Percentiles rank a stretch among this genome's conserved stretches.
Evolutionary conservation across 768 basidiomycete genomes (phyloP).

Genomic region (Suillus paluster): DNA sequence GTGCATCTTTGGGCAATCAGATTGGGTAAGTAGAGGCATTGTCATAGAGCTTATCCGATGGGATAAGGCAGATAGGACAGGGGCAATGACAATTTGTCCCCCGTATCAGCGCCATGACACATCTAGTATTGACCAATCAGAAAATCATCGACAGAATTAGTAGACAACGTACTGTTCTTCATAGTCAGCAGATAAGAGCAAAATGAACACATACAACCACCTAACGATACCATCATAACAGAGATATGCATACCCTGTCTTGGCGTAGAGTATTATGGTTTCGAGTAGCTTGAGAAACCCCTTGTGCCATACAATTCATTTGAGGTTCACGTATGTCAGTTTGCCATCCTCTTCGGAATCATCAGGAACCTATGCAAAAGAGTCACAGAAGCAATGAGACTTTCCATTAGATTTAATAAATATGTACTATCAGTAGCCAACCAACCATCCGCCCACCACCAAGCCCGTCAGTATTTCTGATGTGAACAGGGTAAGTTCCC

Average conservation of each 20-base stretch:
- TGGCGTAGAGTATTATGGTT: slow-evolving; percentile 20
- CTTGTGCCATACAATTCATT: slow-evolving; percentile 41
- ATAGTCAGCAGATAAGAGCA: slow-evolving; percentile 46
- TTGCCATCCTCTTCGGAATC: slow-evolving; percentile 36
- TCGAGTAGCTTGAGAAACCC: slow-evolving; percentile 34
- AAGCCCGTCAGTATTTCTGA: slow-evolving; percentile 37
- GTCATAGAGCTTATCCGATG: slow-evolving; percentile 26
- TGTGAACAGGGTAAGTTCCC: slow-evolving; percentile 35
- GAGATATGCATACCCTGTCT: slow-evolving; percentile 22
- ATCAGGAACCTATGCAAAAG: background rate
- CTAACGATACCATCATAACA: slow-evolving; percentile 37
- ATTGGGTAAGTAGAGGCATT: slow-evolving; percentile 16
- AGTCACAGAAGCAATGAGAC: background rate
- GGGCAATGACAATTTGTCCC: slow-evolving; percentile 32
- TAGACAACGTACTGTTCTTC: slow-evolving; percentile 46
- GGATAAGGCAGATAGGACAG: slow-evolving; percentile 43
- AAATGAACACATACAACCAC: slow-evolving; percentile 38
- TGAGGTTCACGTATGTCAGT: slow-evolving; percentile 32
- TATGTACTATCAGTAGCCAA: slow-evolving; percentile 42
- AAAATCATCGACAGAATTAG: slow-evolving; percentile 28
- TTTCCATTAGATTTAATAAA: too few relatives aligned
- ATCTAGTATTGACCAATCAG: slow-evolving; percentile 26
- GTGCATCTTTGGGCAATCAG: slow-evolving; percentile 11
- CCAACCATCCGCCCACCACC: slow-evolving; percentile 42
- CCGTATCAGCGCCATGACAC: slow-evolving; percentile 39